Conservation (phyloP, 164 flowering plant species). For the Magnolia sinica region DNA sequence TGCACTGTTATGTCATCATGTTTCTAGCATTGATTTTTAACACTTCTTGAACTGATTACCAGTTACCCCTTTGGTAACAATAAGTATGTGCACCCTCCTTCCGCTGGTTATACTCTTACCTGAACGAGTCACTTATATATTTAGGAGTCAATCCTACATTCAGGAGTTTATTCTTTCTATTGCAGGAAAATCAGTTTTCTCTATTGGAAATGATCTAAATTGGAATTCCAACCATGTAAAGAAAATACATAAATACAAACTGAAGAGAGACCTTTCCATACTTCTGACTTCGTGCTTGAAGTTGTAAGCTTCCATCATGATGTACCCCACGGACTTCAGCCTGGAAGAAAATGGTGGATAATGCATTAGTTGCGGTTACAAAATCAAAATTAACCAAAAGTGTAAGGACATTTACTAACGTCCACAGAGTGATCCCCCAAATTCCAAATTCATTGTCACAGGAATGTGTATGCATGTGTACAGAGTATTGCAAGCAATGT, state of each 20-base stretch:
- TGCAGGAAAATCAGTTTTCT: constrained; percentile 4
- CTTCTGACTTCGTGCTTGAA: constrained; percentile 98
- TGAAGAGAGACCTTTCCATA: constrained; percentile 79
- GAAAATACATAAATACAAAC: neutral
- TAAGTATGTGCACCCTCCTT: neutral
- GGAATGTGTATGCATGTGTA: no score
- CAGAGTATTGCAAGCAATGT: no score
- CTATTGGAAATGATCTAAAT: neutral
- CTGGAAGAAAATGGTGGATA: constrained; percentile 27
- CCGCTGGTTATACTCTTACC: neutral
- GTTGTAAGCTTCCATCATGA: constrained; percentile 84
- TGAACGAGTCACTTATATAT: neutral
- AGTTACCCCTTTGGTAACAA: neutral
- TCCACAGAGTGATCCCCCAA: neutral
- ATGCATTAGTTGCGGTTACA: neutral
- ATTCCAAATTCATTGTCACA: neutral
- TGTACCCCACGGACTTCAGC: constrained; percentile 95
- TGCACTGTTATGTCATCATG: neutral
- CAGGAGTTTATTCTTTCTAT: neutral
- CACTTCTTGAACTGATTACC: neutral
- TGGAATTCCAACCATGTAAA: neutral
- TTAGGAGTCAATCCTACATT: neutral
- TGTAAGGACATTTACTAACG: neutral
- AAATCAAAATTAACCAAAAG: neutral
- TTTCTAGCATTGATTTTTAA: neutral